Percentiles rank a stretch among this genome's conserved stretches.
These are phyloP conservation scores for Kingdonia uniflora DNA, from an alignment of 164 flowering plant species.

Conservation along the genomic window DNA sequence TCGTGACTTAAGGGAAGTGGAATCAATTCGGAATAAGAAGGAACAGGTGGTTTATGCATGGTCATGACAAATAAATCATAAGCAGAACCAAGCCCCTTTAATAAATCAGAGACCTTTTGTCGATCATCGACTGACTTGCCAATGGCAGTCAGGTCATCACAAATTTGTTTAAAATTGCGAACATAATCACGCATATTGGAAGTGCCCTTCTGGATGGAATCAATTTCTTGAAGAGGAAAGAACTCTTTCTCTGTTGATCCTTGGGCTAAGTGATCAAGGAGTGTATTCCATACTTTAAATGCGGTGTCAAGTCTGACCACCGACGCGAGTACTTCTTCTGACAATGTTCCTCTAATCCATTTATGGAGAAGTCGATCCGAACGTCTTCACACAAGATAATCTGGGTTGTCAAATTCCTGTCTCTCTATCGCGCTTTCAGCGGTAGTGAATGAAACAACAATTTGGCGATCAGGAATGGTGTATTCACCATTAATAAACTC, in stretches of 20 bases:
- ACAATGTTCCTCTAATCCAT: slow-evolving; percentile 2
- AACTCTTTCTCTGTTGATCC: slow-evolving; percentile 5
- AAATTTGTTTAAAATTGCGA: not conserved
- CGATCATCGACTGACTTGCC: slow-evolving; percentile 1
- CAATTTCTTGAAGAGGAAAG: not conserved
- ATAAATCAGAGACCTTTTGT: not conserved
- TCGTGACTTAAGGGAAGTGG: no score
- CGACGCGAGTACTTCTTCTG: not conserved
- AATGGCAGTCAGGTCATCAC: slow-evolving; percentile 2
- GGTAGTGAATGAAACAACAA: not conserved
- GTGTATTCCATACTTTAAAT: not conserved
- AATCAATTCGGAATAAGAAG: not conserved
- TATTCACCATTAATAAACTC: not conserved
- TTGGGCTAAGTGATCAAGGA: not conserved
- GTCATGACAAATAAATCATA: not conserved
- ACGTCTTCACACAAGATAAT: not conserved
- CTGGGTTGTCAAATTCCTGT: not conserved
- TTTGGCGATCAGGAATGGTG: not conserved
- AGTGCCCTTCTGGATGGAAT: not conserved
- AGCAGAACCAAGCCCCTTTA: not conserved
- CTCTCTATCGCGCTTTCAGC: not conserved
- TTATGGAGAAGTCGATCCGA: slow-evolving; percentile 2
- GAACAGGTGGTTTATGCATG: not conserved
- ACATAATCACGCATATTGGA: not conserved
- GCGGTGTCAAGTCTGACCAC: slow-evolving; percentile 4